phyloP scores from a whole-genome alignment of 306 rosid species.

The Cicer arietinum region DNA sequence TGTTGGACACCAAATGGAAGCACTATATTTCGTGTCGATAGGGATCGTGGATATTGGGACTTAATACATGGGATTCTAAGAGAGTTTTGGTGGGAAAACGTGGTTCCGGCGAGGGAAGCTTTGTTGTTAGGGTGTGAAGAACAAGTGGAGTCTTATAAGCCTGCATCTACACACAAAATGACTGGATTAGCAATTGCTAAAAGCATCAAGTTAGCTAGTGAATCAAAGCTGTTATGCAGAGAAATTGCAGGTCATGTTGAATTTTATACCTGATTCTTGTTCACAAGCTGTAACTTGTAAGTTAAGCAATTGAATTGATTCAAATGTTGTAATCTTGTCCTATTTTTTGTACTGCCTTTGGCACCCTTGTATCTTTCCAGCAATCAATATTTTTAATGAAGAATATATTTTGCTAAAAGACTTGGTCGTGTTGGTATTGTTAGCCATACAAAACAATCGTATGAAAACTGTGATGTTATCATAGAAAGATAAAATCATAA shows the following conservation, averaged over 20 bases:
- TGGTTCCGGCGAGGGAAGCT: slow-evolving; percentile 88
- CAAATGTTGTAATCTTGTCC: slow-evolving; percentile 19
- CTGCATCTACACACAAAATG: slow-evolving; percentile 71
- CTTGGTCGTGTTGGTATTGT: slow-evolving; percentile 6
- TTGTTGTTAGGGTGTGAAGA: slow-evolving; percentile 63
- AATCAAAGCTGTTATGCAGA: slow-evolving; percentile 75
- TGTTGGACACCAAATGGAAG: slow-evolving; percentile 98
- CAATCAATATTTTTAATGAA: background rate
- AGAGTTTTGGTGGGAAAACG: slow-evolving; percentile 99
- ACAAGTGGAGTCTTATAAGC: slow-evolving; percentile 56
- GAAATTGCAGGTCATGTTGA: slow-evolving; percentile 86
- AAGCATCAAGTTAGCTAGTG: slow-evolving; percentile 77
- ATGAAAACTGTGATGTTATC: too few species aligned
- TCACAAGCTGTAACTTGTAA: slow-evolving; percentile 10
- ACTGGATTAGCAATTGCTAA: slow-evolving; percentile 77
- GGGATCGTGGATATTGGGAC: slow-evolving; percentile 80
- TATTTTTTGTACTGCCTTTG: slow-evolving; percentile 19
- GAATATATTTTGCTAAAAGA: background rate
- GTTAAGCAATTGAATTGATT: slow-evolving; percentile 43
- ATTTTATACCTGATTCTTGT: slow-evolving; percentile 50
- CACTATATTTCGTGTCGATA: slow-evolving; percentile 72
- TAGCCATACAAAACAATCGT: background rate
- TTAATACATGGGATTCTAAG: slow-evolving; percentile 69
- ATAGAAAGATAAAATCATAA: too few species aligned
- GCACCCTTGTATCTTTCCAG: background rate